Conservation (phyloP, 257 asterid genomes). For the Jacaranda mimosifolia region DNA sequence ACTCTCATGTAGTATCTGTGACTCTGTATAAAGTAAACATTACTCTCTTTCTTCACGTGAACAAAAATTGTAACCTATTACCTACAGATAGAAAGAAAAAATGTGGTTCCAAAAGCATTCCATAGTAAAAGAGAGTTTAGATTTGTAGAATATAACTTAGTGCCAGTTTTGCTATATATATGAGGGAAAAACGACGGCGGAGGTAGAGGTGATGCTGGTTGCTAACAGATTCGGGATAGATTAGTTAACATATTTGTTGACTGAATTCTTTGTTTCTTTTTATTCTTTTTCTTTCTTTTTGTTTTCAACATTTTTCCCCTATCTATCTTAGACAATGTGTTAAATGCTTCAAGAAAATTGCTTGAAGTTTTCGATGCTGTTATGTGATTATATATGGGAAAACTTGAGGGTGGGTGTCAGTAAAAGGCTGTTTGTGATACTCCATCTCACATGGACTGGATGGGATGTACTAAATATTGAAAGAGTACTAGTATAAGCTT, state of each 20-base stretch:
- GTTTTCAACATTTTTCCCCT: background rate
- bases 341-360: slow-evolving; percentile 5
- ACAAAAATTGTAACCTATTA: slow-evolving; percentile 14
- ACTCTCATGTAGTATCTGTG: slow-evolving; percentile 45
- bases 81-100: background rate
- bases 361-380: background rate
- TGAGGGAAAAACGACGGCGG: background rate
- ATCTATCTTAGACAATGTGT: background rate
- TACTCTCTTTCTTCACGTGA: slow-evolving; percentile 45
- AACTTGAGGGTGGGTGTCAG: slow-evolving; percentile 9
- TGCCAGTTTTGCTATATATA: slow-evolving; percentile 10
- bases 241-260: slow-evolving; percentile 3
- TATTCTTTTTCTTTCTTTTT: background rate
- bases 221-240: background rate
- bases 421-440: slow-evolving; percentile 4
- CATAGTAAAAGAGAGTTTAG: slow-evolving; percentile 2
- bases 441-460: too few relatives aligned
- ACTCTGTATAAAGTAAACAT: slow-evolving; percentile 33
- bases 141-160: slow-evolving; percentile 23
- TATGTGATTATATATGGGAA: background rate
- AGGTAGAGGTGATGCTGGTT: background rate
- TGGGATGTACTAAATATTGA: too few relatives aligned
- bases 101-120: slow-evolving; percentile 16
- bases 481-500: too few relatives aligned
- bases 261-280: background rate